Base-by-base conservation (phyloP, 2,329 filamentous ascomycete species). In the Trichoderma guizhouense region DNA sequence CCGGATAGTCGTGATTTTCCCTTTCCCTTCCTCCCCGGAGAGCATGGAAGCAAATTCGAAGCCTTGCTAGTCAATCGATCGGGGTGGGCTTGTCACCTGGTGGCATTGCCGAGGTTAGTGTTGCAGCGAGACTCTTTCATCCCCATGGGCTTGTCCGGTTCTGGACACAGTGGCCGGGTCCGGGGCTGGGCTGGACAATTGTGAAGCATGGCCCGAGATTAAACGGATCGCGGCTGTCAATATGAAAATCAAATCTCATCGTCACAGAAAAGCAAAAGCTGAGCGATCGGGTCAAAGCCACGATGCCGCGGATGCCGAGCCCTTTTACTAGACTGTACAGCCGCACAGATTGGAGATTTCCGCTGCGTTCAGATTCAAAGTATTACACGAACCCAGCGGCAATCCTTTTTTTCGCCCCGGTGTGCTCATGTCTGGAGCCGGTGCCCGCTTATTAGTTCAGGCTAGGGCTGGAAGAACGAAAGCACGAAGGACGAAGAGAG, bases 211-310 rank as follows among this genome's bases (percentile, higher is more conserved):
- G 64, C 5, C 51, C 64, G 64, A 67, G 64, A 67, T 67, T 67
- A 67, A 67, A 67, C 64, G 64, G 64, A 58, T 67, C 64, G 64
- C 32, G 47, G 51, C 51, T 39, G 64, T 43, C 64, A 53, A 24
- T 53, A 24, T 24, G 21, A 53, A 53, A 53, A 53, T 53, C 47
- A 57, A 67, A 67, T 67, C 64, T 43, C 64, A 67, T 57, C 64
- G 64, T 57, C 47, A 24, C 63, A 26, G 62, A 36, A 30, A 12
- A 18, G 18, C 11, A 24, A 24, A 12, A 51, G n/a, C 47, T 24
- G n/a, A 53, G 39, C 39, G 47, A 53, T 51, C 43, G n/a, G 21
- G 47, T 2, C 39, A 53, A 21, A 51, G 43, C n/a, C 18, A 51
- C 47, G 47, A 53, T 24, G n/a, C 43, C 43, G 43, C n/a, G n/a